Conservation (phyloP, 192 early-diverging fungal species). For the Backusella australiensis region DNA sequence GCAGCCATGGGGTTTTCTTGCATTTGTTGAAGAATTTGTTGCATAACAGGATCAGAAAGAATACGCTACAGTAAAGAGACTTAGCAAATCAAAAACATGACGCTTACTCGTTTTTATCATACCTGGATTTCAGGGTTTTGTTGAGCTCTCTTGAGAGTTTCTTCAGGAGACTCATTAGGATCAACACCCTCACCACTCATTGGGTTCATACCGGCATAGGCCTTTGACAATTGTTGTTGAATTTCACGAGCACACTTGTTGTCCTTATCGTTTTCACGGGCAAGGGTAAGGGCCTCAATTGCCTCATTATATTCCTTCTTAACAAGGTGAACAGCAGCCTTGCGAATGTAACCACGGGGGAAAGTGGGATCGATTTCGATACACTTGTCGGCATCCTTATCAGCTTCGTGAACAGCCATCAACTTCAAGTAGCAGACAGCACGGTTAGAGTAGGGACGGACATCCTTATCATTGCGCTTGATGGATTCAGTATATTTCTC, state of each 20-base stretch:
- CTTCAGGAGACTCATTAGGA: constrained; percentile 63
- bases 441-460: constrained; percentile 93
- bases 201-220: constrained; percentile 74
- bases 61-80: constrained; percentile 48
- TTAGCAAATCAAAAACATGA: neutral
- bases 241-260: constrained; percentile 86
- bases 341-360: constrained; percentile 94
- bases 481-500: constrained; percentile 95
- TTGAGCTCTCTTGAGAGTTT: constrained; percentile 81
- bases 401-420: constrained; percentile 89
- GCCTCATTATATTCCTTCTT: constrained; percentile 87
- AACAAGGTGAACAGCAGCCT: constrained; percentile 85
- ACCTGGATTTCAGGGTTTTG: constrained; percentile 87
- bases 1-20: constrained; percentile 91
- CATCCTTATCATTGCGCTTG: constrained; percentile 90
- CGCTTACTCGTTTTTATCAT: neutral
- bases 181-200: constrained; percentile 39
- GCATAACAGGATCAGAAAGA: constrained; percentile 94
- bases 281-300: constrained; percentile 78
- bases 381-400: constrained; percentile 93
- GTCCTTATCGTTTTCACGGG: constrained; percentile 77
- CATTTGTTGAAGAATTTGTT: constrained; percentile 95
- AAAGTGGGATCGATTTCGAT: constrained; percentile 84
- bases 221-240: constrained; percentile 75
- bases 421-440: constrained; percentile 95